Base-by-base conservation (phyloP, 495 filamentous ascomycete genomes). In the Penicillium bialowiezense region DNA sequence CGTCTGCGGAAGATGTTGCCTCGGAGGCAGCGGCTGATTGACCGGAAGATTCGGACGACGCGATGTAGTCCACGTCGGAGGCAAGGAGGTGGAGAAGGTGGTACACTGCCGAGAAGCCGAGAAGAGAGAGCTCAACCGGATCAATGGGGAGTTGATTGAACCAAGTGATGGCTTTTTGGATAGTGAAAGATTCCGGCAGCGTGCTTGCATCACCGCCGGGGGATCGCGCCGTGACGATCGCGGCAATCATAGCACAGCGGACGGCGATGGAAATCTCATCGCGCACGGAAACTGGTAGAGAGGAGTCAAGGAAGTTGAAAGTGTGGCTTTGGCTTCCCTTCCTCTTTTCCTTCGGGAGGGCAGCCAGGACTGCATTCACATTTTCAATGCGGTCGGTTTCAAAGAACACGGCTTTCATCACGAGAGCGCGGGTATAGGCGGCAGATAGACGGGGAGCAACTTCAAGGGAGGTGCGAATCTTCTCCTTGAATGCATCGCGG, bases 381-480 rank as follows among this genome's bases (percentile, higher is more conserved):
- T 79, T 79, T 23, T 64, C 37, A 1, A 74, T 55, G 31, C 77
- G 65, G 48, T 73, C 63, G 26, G 72, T 50, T 42, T 72, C 62
- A 50, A 72, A 68, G 52, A 80, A 71, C 21, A 79, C 57, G 23
- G 77, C 63, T 58, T 69, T 71, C 69, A 91, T 84, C 14, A 91
- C 83, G 1, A 96, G 72, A n/a, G 87, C 88, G 28, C 91, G 86
- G 7, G 84, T 74, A 41, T 90, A 84, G 2, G 87, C 84, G 7
- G 80, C 82, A 9, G 88, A 95, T 7, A 84, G 83, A 41, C 87
- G 84, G 4, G 92, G 92, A 2, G 92, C 88, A n/a, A 84, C 76
- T 18, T 79, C 71, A 46, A 87, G 74, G 3, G 91, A 89, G 15
- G 89, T 76, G 2, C 80, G 71, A 17, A 95, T 77, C 35, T 84